phyloP scores from a whole-genome alignment of 2,329 filamentous ascomycete species.

The Diaporthe vexans region DNA sequence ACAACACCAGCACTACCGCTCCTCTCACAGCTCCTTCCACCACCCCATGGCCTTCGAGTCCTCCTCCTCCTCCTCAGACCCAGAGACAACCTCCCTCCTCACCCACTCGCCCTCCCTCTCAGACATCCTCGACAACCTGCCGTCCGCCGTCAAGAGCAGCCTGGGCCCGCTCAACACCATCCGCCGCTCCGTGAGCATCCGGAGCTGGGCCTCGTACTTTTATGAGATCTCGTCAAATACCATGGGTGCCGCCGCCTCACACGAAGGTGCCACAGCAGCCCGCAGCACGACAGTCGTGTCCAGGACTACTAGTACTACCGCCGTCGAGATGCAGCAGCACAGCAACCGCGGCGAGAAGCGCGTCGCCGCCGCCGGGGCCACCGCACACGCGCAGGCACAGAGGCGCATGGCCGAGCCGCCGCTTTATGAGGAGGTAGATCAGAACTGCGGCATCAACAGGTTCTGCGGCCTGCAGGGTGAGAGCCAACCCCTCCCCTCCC shows the following conservation, averaged over 20 bases:
- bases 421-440: slow-evolving; percentile 5
- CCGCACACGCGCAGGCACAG: neutral
- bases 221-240: slow-evolving; percentile 35
- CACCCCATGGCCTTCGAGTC: slow-evolving; percentile 27
- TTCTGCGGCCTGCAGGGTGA: slow-evolving; percentile 43
- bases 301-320: slow-evolving; percentile 31
- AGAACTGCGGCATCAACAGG: slow-evolving; percentile 41
- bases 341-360: slow-evolving; percentile 32
- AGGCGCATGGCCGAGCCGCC: slow-evolving; percentile 4
- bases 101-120: slow-evolving; percentile 7
- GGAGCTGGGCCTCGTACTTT: slow-evolving; percentile 38
- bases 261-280: neutral
- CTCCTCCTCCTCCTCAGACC: neutral
- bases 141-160: slow-evolving; percentile 38
- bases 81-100: neutral
- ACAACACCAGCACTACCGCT: slow-evolving; percentile 18
- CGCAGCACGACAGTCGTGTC: slow-evolving; percentile 19
- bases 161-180: slow-evolving; percentile 38
- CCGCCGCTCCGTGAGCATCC: slow-evolving; percentile 37
- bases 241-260: slow-evolving; percentile 14
- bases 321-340: slow-evolving; percentile 38
- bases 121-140: slow-evolving; percentile 36
- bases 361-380: neutral
- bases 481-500: neutral
- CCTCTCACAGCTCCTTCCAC: neutral